phyloP scores from a whole-genome alignment of 2,329 filamentous ascomycete species.

The Fusarium musae region DNA sequence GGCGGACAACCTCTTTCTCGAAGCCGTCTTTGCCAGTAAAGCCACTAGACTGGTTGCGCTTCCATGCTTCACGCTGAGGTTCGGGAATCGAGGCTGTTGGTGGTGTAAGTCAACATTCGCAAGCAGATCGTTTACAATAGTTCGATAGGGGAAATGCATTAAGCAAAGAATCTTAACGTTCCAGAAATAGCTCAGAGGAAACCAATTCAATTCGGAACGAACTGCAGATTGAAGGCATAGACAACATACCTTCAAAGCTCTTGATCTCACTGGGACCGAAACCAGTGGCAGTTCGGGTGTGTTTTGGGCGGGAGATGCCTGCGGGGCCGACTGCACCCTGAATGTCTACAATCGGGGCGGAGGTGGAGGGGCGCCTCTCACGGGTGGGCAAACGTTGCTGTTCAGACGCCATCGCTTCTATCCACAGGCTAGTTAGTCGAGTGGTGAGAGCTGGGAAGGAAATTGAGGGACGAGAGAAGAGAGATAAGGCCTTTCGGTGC shows the following conservation, averaged over 20 bases:
- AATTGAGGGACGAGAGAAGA: constrained; percentile 10
- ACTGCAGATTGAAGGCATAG: background rate
- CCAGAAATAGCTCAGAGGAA: background rate
- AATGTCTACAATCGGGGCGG: constrained; percentile 87
- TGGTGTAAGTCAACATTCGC: constrained; percentile 16
- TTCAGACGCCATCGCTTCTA: constrained; percentile 49
- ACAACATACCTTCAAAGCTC: constrained; percentile 79
- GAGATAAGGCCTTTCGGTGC: constrained; percentile 8
- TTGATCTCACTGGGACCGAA: constrained; percentile 94
- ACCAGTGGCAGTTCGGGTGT: constrained; percentile 96
- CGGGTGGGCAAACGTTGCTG: constrained; percentile 62
- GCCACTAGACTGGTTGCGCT: constrained; percentile 68
- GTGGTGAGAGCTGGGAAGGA: constrained; percentile 1
- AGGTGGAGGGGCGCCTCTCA: constrained; percentile 83
- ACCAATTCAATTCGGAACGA: background rate
- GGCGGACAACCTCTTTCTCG: constrained; percentile 85
- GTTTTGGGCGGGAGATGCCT: constrained; percentile 89
- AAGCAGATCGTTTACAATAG: background rate
- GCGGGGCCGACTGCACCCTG: constrained; percentile 86
- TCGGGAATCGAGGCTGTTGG: constrained; percentile 81
- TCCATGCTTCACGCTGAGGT: constrained; percentile 84
- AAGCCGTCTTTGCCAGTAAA: constrained; percentile 88
- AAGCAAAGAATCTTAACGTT: background rate
- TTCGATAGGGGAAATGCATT: background rate
- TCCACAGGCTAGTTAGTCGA: constrained; percentile 32